Evolutionary conservation across 2,329 filamentous ascomycete species (phyloP).

Genomic region (Colletotrichum filicis): DNA sequence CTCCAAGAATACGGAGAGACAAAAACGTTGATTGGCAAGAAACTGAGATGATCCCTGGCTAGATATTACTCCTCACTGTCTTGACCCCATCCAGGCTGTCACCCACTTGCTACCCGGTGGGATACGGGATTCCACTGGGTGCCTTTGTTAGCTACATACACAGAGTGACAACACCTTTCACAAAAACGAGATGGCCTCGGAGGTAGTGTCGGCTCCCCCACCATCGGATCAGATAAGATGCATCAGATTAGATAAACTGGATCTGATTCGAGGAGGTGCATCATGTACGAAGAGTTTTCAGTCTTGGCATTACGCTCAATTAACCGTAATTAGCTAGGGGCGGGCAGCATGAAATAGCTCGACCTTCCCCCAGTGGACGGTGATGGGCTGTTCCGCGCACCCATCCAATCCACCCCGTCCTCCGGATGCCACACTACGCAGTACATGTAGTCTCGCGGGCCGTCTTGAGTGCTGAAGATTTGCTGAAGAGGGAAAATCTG

Average conservation of each 20-base stretch:
- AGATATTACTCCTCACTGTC: background rate
- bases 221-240: constrained; percentile 25
- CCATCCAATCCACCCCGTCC: background rate
- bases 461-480: background rate
- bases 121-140: background rate
- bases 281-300: constrained; percentile 10
- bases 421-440: background rate
- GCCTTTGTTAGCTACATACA: background rate
- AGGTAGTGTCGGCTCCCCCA: background rate
- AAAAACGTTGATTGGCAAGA: background rate
- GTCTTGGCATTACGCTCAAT: constrained; percentile 20
- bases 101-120: background rate
- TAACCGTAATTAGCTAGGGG: background rate
- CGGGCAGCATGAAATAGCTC: background rate
- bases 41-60: background rate
- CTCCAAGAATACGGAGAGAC: background rate
- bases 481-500: background rate
- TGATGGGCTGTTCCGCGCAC: background rate
- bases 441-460: background rate
- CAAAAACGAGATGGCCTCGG: constrained; percentile 5
- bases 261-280: constrained; percentile 16
- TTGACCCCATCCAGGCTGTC: background rate
- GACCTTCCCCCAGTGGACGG: background rate
- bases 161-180: background rate
- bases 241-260: constrained; percentile 30